Conservation (phyloP, 495 filamentous ascomycete species). For the Aspergillus wentii region DNA sequence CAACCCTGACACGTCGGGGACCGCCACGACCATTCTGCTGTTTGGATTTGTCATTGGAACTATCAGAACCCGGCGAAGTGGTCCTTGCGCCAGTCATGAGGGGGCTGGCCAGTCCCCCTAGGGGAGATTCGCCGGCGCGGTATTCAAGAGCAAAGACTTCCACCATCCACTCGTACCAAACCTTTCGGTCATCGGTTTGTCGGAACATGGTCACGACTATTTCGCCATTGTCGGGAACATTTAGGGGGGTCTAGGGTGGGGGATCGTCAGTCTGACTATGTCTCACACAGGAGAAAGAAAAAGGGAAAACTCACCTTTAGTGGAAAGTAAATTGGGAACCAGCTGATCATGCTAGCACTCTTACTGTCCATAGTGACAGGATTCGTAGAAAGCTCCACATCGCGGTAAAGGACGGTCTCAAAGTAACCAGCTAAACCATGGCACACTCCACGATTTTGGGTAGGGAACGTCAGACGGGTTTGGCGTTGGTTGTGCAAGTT, state of each 20-base stretch:
- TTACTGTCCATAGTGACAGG: slow-evolving; percentile 89
- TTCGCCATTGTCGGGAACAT: slow-evolving; percentile 78
- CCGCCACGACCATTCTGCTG: slow-evolving; percentile 36
- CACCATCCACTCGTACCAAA: slow-evolving; percentile 98
- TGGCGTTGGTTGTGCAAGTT: slow-evolving; percentile 88
- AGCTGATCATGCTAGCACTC: slow-evolving; percentile 94
- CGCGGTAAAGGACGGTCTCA: slow-evolving; percentile 81
- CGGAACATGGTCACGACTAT: slow-evolving; percentile 91
- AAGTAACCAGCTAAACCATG: slow-evolving; percentile 95
- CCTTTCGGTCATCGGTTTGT: slow-evolving; percentile 88
- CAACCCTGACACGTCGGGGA: slow-evolving; percentile 65
- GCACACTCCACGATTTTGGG: slow-evolving; percentile 69
- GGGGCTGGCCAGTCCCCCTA: slow-evolving; percentile 17
- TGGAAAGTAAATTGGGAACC: slow-evolving; percentile 98
- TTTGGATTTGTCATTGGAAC: slow-evolving; percentile 15
- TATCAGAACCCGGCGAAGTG: slow-evolving; percentile 27
- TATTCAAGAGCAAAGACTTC: slow-evolving; percentile 69
- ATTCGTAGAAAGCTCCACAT: slow-evolving; percentile 85
- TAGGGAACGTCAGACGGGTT: slow-evolving; percentile 68
- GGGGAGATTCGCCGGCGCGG: slow-evolving; percentile 11
- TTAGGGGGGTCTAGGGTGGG: slow-evolving; percentile 66
- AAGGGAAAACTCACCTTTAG: slow-evolving; percentile 63
- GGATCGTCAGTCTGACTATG: slow-evolving; percentile 7
- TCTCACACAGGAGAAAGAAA: neutral
- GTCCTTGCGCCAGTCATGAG: slow-evolving; percentile 29